A percentile compares a stretch with the other conserved stretches of the same genome.
These are phyloP conservation scores for Catenaria anguillulae DNA, from an alignment of 371 early-diverging fungal genomes.

Conservation along the genomic window DNA sequence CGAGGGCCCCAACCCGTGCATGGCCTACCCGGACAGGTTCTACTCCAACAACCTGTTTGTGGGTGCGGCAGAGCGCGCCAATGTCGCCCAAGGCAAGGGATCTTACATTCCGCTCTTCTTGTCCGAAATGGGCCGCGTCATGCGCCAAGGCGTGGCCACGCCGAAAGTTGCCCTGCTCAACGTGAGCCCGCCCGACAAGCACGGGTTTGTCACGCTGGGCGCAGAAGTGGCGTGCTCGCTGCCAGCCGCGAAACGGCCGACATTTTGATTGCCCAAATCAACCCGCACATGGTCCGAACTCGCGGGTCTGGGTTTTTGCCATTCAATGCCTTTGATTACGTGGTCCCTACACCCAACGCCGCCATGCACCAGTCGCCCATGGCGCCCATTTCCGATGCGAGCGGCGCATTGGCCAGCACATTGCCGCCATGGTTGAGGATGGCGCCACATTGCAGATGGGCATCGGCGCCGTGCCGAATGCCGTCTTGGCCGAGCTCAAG, in stretches of 20 bases:
- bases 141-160: slow-evolving; percentile 15
- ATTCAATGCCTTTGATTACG: slow-evolving; percentile 21
- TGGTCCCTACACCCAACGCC: slow-evolving; percentile 15
- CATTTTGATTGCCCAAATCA: slow-evolving; percentile 30
- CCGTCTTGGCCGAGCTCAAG: slow-evolving; percentile 21
- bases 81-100: slow-evolving; percentile 19
- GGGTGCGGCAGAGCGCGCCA: slow-evolving; percentile 21
- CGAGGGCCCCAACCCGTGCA: slow-evolving; percentile 6
- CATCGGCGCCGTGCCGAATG: slow-evolving; percentile 29
- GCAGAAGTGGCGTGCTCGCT: slow-evolving; percentile 18
- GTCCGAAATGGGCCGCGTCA: slow-evolving; percentile 20
- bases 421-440: slow-evolving; percentile 24
- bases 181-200: slow-evolving; percentile 28
- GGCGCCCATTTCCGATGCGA: slow-evolving; percentile 14
- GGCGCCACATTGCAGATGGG: slow-evolving; percentile 35
- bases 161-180: slow-evolving; percentile 31
- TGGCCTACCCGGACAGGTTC: slow-evolving; percentile 10
- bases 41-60: slow-evolving; percentile 28
- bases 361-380: slow-evolving; percentile 10
- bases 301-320: slow-evolving; percentile 24
- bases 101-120: slow-evolving; percentile 26
- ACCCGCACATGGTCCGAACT: slow-evolving; percentile 23
- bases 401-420: slow-evolving; percentile 20
- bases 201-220: slow-evolving; percentile 29
- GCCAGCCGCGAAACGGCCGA: slow-evolving; percentile 24